Base-by-base conservation (phyloP, 2,329 filamentous ascomycete species). In the Ophiosphaerella herpotricha region DNA sequence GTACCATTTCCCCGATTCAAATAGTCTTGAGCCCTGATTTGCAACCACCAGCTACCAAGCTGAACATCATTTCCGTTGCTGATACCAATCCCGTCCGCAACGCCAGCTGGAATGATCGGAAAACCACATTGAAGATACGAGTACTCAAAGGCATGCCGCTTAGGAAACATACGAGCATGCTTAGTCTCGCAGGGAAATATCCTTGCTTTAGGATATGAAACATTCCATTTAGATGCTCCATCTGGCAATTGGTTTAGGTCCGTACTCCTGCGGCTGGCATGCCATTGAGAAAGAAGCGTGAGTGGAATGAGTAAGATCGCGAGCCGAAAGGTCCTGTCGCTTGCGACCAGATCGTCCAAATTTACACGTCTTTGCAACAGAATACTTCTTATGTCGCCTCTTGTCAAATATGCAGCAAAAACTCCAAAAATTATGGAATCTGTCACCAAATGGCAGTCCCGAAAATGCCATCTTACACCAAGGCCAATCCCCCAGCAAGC, bases 111-210 rank as follows among this genome's bases (percentile, higher is more conserved):
- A n/a, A 81, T 81, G 21, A 91, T 78, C 0, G 87, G 88, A 35
- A 89, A 77, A 0, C 88, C 87, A 23, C 85, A 83, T 39, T 86
- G 77, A 1, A 91, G 79, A 67, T 91, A 90, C 0, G 86, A 85
- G 65, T 90, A 90, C 1, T 77, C 77, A 63, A 92, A 91, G 0
- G 80, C 80, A 65, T 91, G 85, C 50, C 80, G 83, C 63, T 84
- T 79, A 0, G 88, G 88, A 49, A 87, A 85, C n/a, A 87, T 67
- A 14, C 88, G 79, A 4, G 81, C 76, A 67, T 91, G 88, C 2
- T 80, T 85, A 12, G 85, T 89, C 38, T 75, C 77, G 60, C 84
- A 85, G 7, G 87, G 86, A 36, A 91, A 82, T 11, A 91, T 72
- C 48, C 84, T 58, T 7, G 70, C 49, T 34, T 57, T 66, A 3